A percentile compares a stretch with the other conserved stretches of the same genome.
These are phyloP conservation scores for Penicillium lagena DNA, from an alignment of 495 filamentous ascomycete species.

Conservation along the genomic window DNA sequence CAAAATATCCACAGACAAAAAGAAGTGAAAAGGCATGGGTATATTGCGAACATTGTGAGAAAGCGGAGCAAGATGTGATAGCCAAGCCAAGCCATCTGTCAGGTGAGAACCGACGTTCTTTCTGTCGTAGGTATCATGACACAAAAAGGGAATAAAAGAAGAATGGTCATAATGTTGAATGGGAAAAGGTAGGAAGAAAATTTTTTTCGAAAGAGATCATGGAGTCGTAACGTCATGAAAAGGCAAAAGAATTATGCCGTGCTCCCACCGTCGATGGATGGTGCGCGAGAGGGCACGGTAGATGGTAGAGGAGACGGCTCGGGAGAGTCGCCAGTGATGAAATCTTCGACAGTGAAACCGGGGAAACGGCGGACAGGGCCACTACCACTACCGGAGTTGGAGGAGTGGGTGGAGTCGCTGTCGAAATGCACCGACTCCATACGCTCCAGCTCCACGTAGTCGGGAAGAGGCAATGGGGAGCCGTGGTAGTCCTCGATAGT, in stretches of 20 bases:
- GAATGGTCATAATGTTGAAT: too few relatives aligned
- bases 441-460: constrained; percentile 39
- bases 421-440: constrained; percentile 37
- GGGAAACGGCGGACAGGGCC: not conserved
- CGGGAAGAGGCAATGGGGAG: constrained; percentile 34
- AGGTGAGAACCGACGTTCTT: not conserved
- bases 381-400: constrained; percentile 12
- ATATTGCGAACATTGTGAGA: constrained; percentile 10
- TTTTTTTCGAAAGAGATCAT: constrained; percentile 9
- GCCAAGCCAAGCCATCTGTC: not conserved
- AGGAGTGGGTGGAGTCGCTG: constrained; percentile 31
- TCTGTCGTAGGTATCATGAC: not conserved
- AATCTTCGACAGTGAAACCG: constrained; percentile 18
- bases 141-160: not conserved
- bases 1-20: not conserved
- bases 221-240: constrained; percentile 10
- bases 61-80: constrained; percentile 1
- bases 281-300: constrained; percentile 12
- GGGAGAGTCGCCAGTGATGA: constrained; percentile 15
- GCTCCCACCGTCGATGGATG: constrained; percentile 9
- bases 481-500: constrained; percentile 40
- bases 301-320: constrained; percentile 13
- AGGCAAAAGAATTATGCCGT: not conserved
- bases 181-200: not conserved
- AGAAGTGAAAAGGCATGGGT: constrained; percentile 8